Base-by-base conservation (phyloP, 2,329 filamentous ascomycete species). In the Cladophialophora yegresii region DNA sequence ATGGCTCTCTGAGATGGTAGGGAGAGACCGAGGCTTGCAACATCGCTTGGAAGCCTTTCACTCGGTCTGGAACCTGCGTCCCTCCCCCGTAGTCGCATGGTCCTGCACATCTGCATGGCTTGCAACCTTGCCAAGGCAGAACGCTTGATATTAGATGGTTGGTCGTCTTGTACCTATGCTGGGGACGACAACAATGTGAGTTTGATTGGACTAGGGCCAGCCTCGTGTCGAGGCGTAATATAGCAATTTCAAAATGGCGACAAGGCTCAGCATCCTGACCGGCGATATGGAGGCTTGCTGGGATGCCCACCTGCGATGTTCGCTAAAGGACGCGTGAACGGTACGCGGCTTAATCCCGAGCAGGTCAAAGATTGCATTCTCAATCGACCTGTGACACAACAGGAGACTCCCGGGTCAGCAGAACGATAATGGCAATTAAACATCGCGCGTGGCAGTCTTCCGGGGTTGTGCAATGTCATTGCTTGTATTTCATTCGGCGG, bases 391-490 rank as follows among this genome's bases (percentile, higher is more conserved):
- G 47, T 26, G 22, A 22, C 20, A 50, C 47, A 13, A 50, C 47
- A 28, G 47, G 47, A 5, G 47, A 50, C 9, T 28, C 10, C 16
- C 47, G 20, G 47, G 22, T 50, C 20, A 22, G 23, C 23, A 13
- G 23, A 1, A 22, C 20, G n/a, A 43, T 20, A 7, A n/a, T 43
- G 36, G 36, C 36, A 7, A 43, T 43, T 4, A 12, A 10, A 50
- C 23, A 28, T 50, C 20, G 47, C 47, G 47, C 47, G 47, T 50
- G 47, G 47, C 47, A 50, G 47, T 10, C 13, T 16, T 43, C 36
- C 36, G 36, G 47, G 22, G 47, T 51, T 51, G 47, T 51, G 47
- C 47, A 54, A 54, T 28, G 51, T 30, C 51, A 33, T 20, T 32
- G 51, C 9, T 33, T 20, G n/a, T 54, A 7, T 30, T 54, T 54